Evolutionary conservation across 495 filamentous ascomycete genomes (phyloP).

Genomic region (Barbatosphaeria neglecta): DNA sequence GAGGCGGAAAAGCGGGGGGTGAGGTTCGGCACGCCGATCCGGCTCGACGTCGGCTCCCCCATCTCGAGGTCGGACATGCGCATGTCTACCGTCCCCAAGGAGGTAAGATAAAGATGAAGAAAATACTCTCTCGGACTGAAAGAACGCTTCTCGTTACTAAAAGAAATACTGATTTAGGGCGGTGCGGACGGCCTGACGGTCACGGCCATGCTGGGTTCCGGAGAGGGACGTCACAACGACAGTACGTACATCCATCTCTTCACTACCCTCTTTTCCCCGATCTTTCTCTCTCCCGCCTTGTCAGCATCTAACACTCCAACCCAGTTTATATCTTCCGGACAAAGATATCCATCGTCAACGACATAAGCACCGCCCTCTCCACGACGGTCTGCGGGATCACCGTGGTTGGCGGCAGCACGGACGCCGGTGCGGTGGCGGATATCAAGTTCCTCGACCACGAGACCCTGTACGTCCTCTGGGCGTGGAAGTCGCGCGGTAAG

Average conservation of each 20-base stretch:
- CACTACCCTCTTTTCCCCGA: neutral
- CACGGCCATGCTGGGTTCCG: conserved; percentile 18
- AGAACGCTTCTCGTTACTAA: too few relatives aligned
- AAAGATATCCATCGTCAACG: conserved; percentile 24
- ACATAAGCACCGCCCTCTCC: conserved; percentile 21
- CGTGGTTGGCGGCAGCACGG: conserved; percentile 23
- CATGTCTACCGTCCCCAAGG: conserved; percentile 13
- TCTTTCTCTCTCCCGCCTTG: neutral
- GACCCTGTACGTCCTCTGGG: conserved; percentile 32
- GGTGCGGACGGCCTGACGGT: conserved; percentile 14
- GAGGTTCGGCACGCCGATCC: conserved; percentile 33
- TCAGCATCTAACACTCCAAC: neutral
- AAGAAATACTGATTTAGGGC: too few relatives aligned
- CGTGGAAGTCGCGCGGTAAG: conserved; percentile 15
- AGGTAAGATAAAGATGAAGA: too few relatives aligned
- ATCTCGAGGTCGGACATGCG: conserved; percentile 28
- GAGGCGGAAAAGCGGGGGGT: conserved; percentile 43
- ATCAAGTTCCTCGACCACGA: conserved; percentile 36
- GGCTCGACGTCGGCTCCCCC: conserved; percentile 20
- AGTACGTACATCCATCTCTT: conserved; percentile 5
- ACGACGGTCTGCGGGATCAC: conserved; percentile 20
- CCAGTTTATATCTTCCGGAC: conserved; percentile 37
- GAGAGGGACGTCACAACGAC: conserved; percentile 10
- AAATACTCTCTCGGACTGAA: too few relatives aligned
- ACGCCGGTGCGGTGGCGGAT: conserved; percentile 37